A percentile compares a stretch with the other conserved stretches of the same genome.
Conservation (phyloP, 768 basidiomycete genomes). For the Auricularia heimuer region DNA sequence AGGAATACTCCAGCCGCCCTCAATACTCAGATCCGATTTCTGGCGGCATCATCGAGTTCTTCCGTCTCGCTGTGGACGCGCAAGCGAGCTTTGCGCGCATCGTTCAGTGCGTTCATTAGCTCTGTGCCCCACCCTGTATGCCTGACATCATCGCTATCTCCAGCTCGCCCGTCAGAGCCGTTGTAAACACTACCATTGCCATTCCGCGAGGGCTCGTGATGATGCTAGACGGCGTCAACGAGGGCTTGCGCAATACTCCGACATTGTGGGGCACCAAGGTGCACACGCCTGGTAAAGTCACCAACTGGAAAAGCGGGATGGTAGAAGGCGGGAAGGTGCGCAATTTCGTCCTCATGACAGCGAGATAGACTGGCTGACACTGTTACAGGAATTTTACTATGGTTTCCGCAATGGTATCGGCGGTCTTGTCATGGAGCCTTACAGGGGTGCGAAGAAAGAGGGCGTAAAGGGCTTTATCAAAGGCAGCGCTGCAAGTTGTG, state of each 20-base stretch:
- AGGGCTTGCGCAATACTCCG: slow-evolving; percentile 36
- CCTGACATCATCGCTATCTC: too few species aligned
- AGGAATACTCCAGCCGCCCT: slow-evolving; percentile 34
- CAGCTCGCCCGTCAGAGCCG: slow-evolving; percentile 19
- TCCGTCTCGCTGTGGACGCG: slow-evolving; percentile 41
- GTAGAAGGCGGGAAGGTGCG: slow-evolving; percentile 39
- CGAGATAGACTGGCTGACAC: neutral
- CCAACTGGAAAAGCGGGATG: slow-evolving; percentile 33
- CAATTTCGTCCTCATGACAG: neutral
- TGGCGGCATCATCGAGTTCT: slow-evolving; percentile 37
- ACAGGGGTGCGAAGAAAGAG: slow-evolving; percentile 29
- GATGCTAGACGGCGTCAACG: slow-evolving; percentile 32
- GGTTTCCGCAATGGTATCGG: slow-evolving; percentile 32
- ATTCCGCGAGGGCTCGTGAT: slow-evolving; percentile 39
- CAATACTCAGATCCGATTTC: slow-evolving; percentile 32
- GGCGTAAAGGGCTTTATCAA: slow-evolving; percentile 5
- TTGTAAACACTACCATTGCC: slow-evolving; percentile 36
- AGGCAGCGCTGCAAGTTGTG: too few species aligned
- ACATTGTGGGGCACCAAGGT: slow-evolving; percentile 33
- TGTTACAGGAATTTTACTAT: slow-evolving; percentile 19
- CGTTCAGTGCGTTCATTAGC: slow-evolving; percentile 28
- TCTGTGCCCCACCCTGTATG: slow-evolving; percentile 24
- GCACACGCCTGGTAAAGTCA: slow-evolving; percentile 32
- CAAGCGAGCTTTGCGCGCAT: slow-evolving; percentile 37
- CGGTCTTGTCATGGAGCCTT: slow-evolving; percentile 29